Base-by-base conservation (phyloP, 2,329 filamentous ascomycete genomes). In the Penicillium janthinellum region DNA sequence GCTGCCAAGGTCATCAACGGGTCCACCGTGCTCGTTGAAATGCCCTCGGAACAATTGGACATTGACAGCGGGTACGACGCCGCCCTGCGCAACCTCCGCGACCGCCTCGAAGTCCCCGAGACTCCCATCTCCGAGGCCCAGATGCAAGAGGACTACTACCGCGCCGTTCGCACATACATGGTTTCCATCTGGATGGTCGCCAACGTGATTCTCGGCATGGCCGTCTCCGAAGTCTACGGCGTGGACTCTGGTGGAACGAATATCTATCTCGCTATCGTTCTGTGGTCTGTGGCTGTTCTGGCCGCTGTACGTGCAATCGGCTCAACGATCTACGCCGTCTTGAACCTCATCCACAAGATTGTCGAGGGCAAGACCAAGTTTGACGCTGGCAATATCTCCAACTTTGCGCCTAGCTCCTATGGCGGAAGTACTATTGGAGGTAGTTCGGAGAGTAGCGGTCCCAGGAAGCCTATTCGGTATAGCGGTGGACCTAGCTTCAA, bases 11-110 rank as follows among this genome's bases (percentile, higher is more conserved):
- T 88, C 52, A 88, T 90, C 65, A 90, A 90, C 57, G 86, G 86
- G 50, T 85, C 88, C 60, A 91, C 89, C 0, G 95, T 99, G 69
- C 92, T 97, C 75, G 84, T 99, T 5, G 95, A 99, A 72, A 99
- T 99, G 93, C 95, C 96, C 0, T 91, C 88, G 1, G 96, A 99
- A 75, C 95, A 99, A 79, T 88, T 99, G 37, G 95, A 99, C 75
- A 99, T 99, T 74, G 95, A 99, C 79, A 93, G 89, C 31, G 95
- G 94, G 25, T 99, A 99, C 77, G 95, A 99, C 73, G 94, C 97
- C 75, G 95, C 95, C 0, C 87, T 99, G 28, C 91, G 95, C 63
- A 99, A 99, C 75, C 89, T 99, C 5, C 90, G 95, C 54, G 95
- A 99, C 73, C 86, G 95, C 47, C 83, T 99, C 69, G 92, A 96